Evolutionary conservation across 2,329 filamentous ascomycete genomes (phyloP).

Genomic region (Coleophoma eucalyptorum): DNA sequence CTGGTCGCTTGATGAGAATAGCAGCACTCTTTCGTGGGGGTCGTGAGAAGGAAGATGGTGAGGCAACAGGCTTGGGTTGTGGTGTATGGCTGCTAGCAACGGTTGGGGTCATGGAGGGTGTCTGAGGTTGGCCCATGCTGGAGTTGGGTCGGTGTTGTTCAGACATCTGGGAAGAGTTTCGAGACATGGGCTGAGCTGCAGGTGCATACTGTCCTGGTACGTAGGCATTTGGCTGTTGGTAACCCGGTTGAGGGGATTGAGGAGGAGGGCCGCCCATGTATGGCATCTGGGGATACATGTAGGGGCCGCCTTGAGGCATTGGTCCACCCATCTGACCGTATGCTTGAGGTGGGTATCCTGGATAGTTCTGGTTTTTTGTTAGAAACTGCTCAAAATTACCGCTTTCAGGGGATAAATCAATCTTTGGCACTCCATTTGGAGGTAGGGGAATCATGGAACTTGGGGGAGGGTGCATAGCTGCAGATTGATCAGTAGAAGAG

Average conservation of each 20-base stretch:
- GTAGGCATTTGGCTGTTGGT: conserved; percentile 34
- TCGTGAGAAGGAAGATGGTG: conserved; percentile 26
- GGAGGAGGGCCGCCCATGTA: conserved; percentile 42
- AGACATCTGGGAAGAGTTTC: conserved; percentile 78
- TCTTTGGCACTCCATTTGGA: conserved; percentile 22
- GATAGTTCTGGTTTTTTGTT: conserved; percentile 57
- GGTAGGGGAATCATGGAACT: conserved; percentile 19
- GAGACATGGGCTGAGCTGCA: conserved; percentile 69
- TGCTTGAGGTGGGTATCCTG: conserved; percentile 47
- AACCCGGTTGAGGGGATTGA: conserved; percentile 43
- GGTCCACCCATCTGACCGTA: conserved; percentile 36
- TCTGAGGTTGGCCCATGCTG: conserved; percentile 29
- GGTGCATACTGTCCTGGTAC: conserved; percentile 29
- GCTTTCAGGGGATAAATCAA: conserved; percentile 66
- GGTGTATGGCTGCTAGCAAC: conserved; percentile 53
- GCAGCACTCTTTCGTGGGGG: conserved; percentile 59
- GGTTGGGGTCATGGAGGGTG: conserved; percentile 25
- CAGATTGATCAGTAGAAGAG: conserved; percentile 10
- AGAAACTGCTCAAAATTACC: conserved; percentile 62
- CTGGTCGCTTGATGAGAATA: conserved; percentile 79
- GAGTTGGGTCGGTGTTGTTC: conserved; percentile 46
- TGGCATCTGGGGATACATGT: conserved; percentile 41
- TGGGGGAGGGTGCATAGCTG: conserved; percentile 4
- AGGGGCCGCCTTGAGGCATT: conserved; percentile 33
- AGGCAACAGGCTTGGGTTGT: conserved; percentile 41